These are phyloP conservation scores for Rhizophagus sp. DNA, from an alignment of 192 early-diverging fungal species.

Conservation along the genomic window DNA sequence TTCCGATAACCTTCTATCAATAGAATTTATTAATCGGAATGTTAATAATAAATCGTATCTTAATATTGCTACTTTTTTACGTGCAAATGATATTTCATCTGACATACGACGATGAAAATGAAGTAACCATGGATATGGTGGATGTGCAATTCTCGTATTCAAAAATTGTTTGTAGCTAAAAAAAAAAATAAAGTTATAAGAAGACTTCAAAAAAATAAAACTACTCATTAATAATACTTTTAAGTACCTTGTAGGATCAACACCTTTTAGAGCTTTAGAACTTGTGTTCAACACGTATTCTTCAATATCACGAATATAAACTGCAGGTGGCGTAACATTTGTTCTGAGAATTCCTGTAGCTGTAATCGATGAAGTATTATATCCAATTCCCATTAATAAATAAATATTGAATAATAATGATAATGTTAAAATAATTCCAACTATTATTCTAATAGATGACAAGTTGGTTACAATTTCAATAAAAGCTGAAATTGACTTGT, in stretches of 20 bases:
- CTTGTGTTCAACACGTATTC: slow-evolving; percentile 38
- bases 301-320: slow-evolving; percentile 53
- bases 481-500: background rate
- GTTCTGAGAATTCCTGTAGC: background rate
- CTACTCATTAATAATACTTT: background rate
- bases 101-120: slow-evolving; percentile 48
- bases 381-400: background rate
- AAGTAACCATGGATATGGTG: slow-evolving; percentile 44
- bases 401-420: slow-evolving; percentile 9
- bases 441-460: background rate
- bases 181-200: background rate
- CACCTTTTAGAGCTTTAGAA: background rate
- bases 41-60: slow-evolving; percentile 50
- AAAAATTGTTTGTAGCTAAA: slow-evolving; percentile 34
- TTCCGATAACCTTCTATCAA: slow-evolving; percentile 48
- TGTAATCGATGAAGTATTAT: background rate
- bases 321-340: slow-evolving; percentile 40
- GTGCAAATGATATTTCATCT: slow-evolving; percentile 43
- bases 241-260: slow-evolving; percentile 1
- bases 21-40: slow-evolving; percentile 49
- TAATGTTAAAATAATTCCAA: background rate
- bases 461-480: background rate
- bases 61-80: slow-evolving; percentile 49
- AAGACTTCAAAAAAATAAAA: background rate
- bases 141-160: slow-evolving; percentile 4